Conservation (phyloP, 2,329 filamentous ascomycete species). For the Nemania diffusa region DNA sequence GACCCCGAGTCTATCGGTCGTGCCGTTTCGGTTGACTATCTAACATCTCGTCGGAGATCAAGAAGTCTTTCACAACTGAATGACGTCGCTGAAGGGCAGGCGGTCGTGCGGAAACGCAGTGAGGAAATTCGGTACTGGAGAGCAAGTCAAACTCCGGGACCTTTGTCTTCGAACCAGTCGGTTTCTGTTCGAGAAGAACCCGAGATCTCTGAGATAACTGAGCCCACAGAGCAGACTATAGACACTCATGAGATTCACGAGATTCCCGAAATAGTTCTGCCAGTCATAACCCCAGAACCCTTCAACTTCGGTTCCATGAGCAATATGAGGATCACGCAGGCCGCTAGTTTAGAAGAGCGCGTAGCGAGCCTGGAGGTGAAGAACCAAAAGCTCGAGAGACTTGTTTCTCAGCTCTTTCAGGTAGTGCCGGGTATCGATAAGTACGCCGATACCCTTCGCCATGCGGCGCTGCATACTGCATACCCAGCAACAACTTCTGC, state of each 20-base stretch:
- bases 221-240: conserved; percentile 45
- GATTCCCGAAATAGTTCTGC: conserved; percentile 47
- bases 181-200: conserved; percentile 52
- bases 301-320: conserved; percentile 65
- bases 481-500: conserved; percentile 45
- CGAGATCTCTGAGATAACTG: conserved; percentile 37
- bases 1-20: conserved; percentile 68
- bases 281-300: conserved; percentile 56
- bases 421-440: conserved; percentile 55
- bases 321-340: conserved; percentile 68
- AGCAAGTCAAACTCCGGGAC: conserved; percentile 65
- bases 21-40: conserved; percentile 67
- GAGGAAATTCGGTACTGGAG: conserved; percentile 74
- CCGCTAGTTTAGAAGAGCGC: conserved; percentile 63
- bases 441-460: conserved; percentile 45
- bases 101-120: conserved; percentile 62
- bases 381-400: conserved; percentile 63
- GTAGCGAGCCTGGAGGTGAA: conserved; percentile 63
- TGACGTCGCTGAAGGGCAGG: conserved; percentile 51
- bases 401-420: conserved; percentile 62
- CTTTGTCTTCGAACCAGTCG: conserved; percentile 64
- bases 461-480: conserved; percentile 41
- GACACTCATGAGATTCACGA: conserved; percentile 48
- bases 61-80: conserved; percentile 68
- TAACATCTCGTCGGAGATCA: conserved; percentile 63